Base-by-base conservation (phyloP, 1,284 basidiomycete genomes). In the Moesziomyces globuligerus region DNA sequence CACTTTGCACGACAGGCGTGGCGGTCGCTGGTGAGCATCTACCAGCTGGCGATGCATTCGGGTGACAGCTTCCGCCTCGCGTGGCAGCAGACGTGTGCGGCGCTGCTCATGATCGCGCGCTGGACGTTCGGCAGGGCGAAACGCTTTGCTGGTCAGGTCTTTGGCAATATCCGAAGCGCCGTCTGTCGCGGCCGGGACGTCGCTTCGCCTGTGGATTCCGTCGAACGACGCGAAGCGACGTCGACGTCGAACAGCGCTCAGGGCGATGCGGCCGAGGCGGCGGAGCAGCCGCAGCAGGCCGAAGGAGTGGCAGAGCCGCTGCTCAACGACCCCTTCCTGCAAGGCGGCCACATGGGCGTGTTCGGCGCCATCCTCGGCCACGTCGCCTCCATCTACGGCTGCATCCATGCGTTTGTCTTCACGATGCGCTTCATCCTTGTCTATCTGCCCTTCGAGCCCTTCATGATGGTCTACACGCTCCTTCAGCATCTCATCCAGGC, bases 371-470 rank as follows among this genome's bases (percentile, higher is more conserved):
- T 65, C 28, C 24, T 65, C 1, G 67, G 55, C 6, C 55, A 62
- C 37, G 34, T 59, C 18, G 60, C 61, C 2, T 59, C 54, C 48
- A 61, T 71, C 57, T 71, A 71, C 39, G 68, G 68, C 44, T 61
- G 52, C 37, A 20, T 71, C 1, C 68, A 66, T 29, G 68, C 61
- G 1, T 55, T 59, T 23, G 52, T 55, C 24, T 60, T 60, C 13
- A 52, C 56, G 11, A 54, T 71, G 51, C 48, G 53, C 15, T 48
- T 71, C 42, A 57, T 72, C 21, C 32, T 67, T 25, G 54, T 60
- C 42, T 66, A 66, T n/a, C 54, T 71, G 48, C 68, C 68, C 9
- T 66, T 71, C 15, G 50, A 51, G 49, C 68, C 68, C 25, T 66
- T 65, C 29, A 58, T 62, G 47, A 50, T 65, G 39, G 34, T 65